Evolutionary conservation across 495 filamentous ascomycete species (phyloP).

Genomic region (Penicillium pancosmium): DNA sequence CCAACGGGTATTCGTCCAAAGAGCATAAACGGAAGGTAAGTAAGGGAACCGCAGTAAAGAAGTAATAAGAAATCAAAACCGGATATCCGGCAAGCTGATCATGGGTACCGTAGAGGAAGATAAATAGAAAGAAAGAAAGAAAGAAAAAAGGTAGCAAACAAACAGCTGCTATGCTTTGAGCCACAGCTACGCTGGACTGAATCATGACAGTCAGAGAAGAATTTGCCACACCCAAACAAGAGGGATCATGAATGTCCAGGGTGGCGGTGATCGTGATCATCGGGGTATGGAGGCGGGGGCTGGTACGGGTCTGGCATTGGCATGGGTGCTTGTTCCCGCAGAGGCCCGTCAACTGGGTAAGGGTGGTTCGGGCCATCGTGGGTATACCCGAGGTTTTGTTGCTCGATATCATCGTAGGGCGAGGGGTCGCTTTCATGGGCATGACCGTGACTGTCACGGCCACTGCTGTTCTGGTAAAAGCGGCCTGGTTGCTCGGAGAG

Average conservation of each 20-base stretch:
- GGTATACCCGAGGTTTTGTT: slow-evolving; percentile 24
- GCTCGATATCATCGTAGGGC: slow-evolving; percentile 30
- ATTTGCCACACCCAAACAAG: too few species aligned
- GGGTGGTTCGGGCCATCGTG: slow-evolving; percentile 10
- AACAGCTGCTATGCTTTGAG: background rate
- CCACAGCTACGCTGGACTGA: background rate
- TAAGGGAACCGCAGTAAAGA: background rate
- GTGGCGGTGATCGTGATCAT: slow-evolving; percentile 20
- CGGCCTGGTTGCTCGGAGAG: slow-evolving; percentile 26
- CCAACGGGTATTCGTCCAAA: slow-evolving; percentile 32
- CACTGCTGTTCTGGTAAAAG: slow-evolving; percentile 17
- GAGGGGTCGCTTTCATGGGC: slow-evolving; percentile 18
- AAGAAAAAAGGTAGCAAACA: slow-evolving; percentile 9
- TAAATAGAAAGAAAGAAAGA: slow-evolving; percentile 16
- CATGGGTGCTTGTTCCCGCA: slow-evolving; percentile 39
- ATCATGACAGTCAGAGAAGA: background rate
- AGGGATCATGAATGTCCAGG: too few species aligned
- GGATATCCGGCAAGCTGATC: slow-evolving; percentile 18
- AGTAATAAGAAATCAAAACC: slow-evolving; percentile 7
- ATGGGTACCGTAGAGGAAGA: slow-evolving; percentile 27
- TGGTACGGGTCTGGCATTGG: slow-evolving; percentile 40
- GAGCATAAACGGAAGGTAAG: slow-evolving; percentile 8
- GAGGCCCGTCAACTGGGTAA: slow-evolving; percentile 23
- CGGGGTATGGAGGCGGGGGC: slow-evolving; percentile 34
- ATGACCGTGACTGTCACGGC: background rate